Base-by-base conservation (phyloP, 139 green algal species). In the Chlorella sp. region DNA sequence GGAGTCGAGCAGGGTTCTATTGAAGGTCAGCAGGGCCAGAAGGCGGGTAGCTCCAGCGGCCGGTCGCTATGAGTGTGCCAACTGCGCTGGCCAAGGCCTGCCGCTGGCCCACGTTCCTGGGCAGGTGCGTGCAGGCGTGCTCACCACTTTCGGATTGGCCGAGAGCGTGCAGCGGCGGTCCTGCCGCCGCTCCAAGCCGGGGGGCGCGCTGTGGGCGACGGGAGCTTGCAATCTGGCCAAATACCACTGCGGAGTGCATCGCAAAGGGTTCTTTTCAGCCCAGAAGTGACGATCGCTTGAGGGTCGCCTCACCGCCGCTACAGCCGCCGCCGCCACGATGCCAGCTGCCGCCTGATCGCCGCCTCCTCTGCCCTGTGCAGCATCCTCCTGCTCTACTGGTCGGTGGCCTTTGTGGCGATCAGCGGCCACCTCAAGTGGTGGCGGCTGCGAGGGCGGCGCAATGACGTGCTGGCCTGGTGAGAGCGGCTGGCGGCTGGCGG, bases 391-490 rank as follows among this genome's bases (percentile, higher is more conserved):
- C 89, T 96, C 64, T 95, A 91, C 69, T 96, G 93, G 93, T 92
- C 85, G 56, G 60, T 95, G 20, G 85, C 87, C 3, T 68, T 94
- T 32, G 64, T 81, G 9, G 79, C 74, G 0, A 34, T 94, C 9
- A 73, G 86, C 26, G 76, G 88, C 36, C 90, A 87, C 67, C 81
- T 96, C 30, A 88, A 88, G 38, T 91, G 82, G 51, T 87, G 91
- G 78, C 90, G 91, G 51, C 69, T 94, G 9, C 82, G 48, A 4
- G 88, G 89, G 0, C 77, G 73, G 14, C 73, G 92, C 6, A 93
- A 93, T 74, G 91, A 96, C 80, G 87, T 92, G 20, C 90, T 93
- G 62, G 80, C 85, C 48, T 96, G 93, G 93, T 94, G 54, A 67
- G 88, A 26, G 58, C 28, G 36, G 58, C 38, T 6, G 34, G 24